A percentile compares a stretch with the other conserved stretches of the same genome.
These are phyloP conservation scores for Colletotrichum sojae DNA, from an alignment of 2,329 filamentous ascomycete genomes.

Conservation along the genomic window DNA sequence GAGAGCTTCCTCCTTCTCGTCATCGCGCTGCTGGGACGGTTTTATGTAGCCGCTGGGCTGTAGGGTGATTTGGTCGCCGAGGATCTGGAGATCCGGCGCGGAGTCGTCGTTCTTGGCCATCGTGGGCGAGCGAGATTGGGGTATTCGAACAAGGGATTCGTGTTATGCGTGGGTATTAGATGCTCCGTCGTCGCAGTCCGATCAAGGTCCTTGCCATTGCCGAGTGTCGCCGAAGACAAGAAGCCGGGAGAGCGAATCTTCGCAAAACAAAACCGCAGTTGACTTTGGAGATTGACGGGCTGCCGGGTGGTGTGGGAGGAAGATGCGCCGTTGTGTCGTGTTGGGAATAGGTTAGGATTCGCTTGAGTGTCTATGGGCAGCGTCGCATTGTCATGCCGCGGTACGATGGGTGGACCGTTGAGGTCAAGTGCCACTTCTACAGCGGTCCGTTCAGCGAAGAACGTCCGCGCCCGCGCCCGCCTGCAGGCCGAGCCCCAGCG, in stretches of 20 bases:
- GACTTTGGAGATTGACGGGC: constrained; percentile 31
- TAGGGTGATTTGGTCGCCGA: constrained; percentile 81
- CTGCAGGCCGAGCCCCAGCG: constrained; percentile 22
- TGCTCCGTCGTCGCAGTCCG: constrained; percentile 24
- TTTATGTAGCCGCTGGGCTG: constrained; percentile 80
- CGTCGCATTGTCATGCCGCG: constrained; percentile 36
- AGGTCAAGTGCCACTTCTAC: background rate
- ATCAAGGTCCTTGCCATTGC: constrained; percentile 38
- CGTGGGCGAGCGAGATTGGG: background rate
- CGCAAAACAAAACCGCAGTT: constrained; percentile 15
- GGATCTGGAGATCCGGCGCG: constrained; percentile 83
- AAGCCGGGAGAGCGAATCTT: background rate
- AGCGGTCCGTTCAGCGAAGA: background rate
- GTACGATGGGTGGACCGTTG: constrained; percentile 29
- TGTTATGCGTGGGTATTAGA: background rate
- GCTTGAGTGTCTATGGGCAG: background rate
- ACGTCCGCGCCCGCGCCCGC: background rate
- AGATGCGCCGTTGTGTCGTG: constrained; percentile 18
- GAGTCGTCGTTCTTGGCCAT: constrained; percentile 58
- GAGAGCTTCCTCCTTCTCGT: constrained; percentile 76
- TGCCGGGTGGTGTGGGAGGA: background rate
- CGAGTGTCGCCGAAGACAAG: constrained; percentile 9
- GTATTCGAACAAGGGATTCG: background rate
- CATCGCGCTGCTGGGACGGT: constrained; percentile 56
- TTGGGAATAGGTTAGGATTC: no score